Evolutionary conservation across 176 grass and related monocot species (phyloP), one percentile per base, ranked within the genome.

Genomic region (Poa annua): DNA sequence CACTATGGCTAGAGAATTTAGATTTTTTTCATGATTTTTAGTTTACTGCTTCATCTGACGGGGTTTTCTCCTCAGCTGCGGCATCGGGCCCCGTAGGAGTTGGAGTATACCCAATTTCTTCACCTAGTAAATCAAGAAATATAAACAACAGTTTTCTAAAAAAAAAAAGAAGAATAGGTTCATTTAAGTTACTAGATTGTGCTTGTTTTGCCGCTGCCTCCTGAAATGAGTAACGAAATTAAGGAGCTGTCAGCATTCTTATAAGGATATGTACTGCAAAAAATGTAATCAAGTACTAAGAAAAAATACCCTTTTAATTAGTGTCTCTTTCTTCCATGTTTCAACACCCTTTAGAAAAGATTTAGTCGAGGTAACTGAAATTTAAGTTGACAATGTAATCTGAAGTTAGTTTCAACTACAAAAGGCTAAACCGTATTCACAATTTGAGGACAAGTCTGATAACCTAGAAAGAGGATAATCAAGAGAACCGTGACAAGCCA

Each of bases 401-500:
- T 3, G 19, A 55, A 20, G 25, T 82, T 11, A 86, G 8, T 12
- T 24, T 4, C 7, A 11, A 49, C 0, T 7, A 29, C 8, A 8
- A 38, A 24, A 42, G 38, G 6, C 41, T 66, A 74, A 21, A 61
- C 11, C 1, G 4, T 64, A 13, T 7, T 29, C 84, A 2, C 1
- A 5, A 1, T n/a, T 16, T 21, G 8, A 1, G 10, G 14, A 39
- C 15, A 39, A 22, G 50, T 11, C 4, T 8, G 75, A 34, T 19
- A 26, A 94, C 95, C 90, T 85, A 94, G 75, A 85, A 97, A 94
- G 19, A 97, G 64, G 75, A 85, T 82, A 20, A 92, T 91, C 19
- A 95, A 55, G 66, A 98, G 87, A 26, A 85, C 32, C 0, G 96
- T 98, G 49, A 92, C 78, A 25, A 98, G 77, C 96, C 96, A 98